Percentiles rank a stretch among this genome's conserved stretches.
These are phyloP conservation scores for Gnomoniopsis smithogilvyi DNA, from an alignment of 2,329 filamentous ascomycete species.

Conservation along the genomic window DNA sequence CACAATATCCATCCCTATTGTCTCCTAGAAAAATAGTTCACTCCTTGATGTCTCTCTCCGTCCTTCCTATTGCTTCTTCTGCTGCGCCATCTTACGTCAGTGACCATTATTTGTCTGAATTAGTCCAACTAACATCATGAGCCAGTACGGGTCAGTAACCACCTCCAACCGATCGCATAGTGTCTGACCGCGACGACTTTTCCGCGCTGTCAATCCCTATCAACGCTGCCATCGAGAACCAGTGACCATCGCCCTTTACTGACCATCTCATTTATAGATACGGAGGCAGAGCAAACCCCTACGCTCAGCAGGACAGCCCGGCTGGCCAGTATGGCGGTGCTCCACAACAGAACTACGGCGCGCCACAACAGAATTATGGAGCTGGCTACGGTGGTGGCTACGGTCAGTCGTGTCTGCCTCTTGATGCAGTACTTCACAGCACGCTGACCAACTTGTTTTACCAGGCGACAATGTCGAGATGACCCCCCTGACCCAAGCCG, in stretches of 20 bases:
- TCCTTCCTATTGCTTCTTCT: neutral
- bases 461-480: constrained; percentile 60
- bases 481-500: constrained; percentile 57
- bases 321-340: constrained; percentile 35
- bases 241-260: constrained; percentile 21
- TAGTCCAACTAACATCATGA: constrained; percentile 35
- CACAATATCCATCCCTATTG: neutral
- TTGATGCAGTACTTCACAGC: neutral
- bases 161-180: constrained; percentile 3
- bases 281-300: constrained; percentile 54
- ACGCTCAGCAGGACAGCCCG: constrained; percentile 46
- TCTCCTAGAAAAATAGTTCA: neutral
- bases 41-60: neutral
- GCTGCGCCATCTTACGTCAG: neutral
- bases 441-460: neutral
- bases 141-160: constrained; percentile 54
- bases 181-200: neutral
- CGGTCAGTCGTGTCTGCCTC: constrained; percentile 7
- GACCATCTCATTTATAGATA: constrained; percentile 42
- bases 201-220: neutral
- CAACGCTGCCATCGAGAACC: too few species aligned
- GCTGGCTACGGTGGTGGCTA: constrained; percentile 2
- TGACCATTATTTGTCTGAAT: neutral
- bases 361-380: constrained; percentile 6
- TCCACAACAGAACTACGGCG: neutral